Evolutionary conservation across 148 eudicot species (phyloP).

Genomic region (Salicornia ramosissima): DNA sequence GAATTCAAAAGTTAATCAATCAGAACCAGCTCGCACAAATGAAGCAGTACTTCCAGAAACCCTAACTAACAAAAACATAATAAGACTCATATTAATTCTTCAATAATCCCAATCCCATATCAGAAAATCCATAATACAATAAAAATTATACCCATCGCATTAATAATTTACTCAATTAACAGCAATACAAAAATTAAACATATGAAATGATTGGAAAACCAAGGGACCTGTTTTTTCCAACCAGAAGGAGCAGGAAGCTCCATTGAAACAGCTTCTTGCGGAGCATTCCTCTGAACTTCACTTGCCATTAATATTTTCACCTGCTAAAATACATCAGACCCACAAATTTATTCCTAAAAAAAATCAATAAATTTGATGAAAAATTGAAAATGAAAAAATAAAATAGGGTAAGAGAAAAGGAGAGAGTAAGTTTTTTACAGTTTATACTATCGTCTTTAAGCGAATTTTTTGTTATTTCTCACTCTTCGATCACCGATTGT

Average conservation of each 20-base stretch:
- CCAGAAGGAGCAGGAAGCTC: constrained; percentile 82
- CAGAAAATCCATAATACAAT: constrained; percentile 4
- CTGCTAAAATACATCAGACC: constrained; percentile 27
- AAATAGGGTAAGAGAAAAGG: neutral
- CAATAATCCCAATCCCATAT: constrained; percentile 19
- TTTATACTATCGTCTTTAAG: neutral
- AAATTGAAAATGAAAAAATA: neutral
- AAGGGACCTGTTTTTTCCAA: constrained; percentile 62
- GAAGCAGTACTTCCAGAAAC: constrained; percentile 7
- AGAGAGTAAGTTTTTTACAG: neutral
- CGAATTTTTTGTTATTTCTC: neutral
- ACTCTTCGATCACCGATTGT: constrained; percentile 20
- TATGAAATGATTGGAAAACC: neutral
- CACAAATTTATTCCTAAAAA: constrained; percentile 9
- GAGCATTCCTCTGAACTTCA: constrained; percentile 33
- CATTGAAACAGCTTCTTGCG: constrained; percentile 44
- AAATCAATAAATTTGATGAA: neutral
- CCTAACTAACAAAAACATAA: constrained; percentile 20
- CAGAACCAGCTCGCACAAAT: neutral
- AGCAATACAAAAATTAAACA: neutral
- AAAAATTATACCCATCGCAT: neutral
- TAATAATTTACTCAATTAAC: neutral
- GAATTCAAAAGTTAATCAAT: neutral
- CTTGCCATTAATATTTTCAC: constrained; percentile 37
- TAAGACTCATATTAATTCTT: constrained; percentile 1